Evolutionary conservation across 2,329 filamentous ascomycete species (phyloP).

Genomic region (Cladosporium sp.): DNA sequence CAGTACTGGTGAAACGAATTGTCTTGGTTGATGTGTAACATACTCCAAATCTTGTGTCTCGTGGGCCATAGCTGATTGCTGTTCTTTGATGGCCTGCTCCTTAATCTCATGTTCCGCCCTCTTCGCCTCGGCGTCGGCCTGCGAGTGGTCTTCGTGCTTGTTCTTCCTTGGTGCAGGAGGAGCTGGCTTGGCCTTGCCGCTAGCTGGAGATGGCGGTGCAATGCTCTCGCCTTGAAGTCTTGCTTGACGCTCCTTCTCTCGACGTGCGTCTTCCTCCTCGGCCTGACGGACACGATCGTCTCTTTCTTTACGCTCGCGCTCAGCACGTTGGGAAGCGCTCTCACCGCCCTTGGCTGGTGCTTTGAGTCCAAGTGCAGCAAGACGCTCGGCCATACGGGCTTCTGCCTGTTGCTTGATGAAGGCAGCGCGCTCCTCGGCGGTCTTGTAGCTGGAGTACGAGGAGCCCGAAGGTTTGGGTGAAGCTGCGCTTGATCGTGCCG

Average conservation of each 20-base stretch:
- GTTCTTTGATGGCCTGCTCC: slow-evolving; percentile 60
- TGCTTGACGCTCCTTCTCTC: slow-evolving; percentile 83
- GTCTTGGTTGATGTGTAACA: slow-evolving; percentile 45
- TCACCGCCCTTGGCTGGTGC: slow-evolving; percentile 75
- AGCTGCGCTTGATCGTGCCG: slow-evolving; percentile 33
- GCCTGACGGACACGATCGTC: slow-evolving; percentile 85
- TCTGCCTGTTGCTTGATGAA: slow-evolving; percentile 98
- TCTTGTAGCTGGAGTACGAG: slow-evolving; percentile 81
- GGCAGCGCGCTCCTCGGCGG: slow-evolving; percentile 87
- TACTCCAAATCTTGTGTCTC: slow-evolving; percentile 81
- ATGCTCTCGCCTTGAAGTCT: slow-evolving; percentile 76
- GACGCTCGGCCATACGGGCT: slow-evolving; percentile 91
- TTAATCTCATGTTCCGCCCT: slow-evolving; percentile 58
- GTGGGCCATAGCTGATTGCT: slow-evolving; percentile 73
- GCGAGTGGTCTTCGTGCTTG: slow-evolving; percentile 51
- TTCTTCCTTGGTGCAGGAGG: slow-evolving; percentile 75
- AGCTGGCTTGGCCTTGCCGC: slow-evolving; percentile 50
- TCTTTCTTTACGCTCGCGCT: slow-evolving; percentile 83
- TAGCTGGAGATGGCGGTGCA: slow-evolving; percentile 55
- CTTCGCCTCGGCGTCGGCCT: slow-evolving; percentile 58
- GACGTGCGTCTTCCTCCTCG: slow-evolving; percentile 87
- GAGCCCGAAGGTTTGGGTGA: slow-evolving; percentile 54
- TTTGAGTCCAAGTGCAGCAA: slow-evolving; percentile 90
- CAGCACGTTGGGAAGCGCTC: slow-evolving; percentile 76
- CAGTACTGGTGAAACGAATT: slow-evolving; percentile 25